Conservation (phyloP, 2,329 filamentous ascomycete species). For the Zopfia rhizophila region DNA sequence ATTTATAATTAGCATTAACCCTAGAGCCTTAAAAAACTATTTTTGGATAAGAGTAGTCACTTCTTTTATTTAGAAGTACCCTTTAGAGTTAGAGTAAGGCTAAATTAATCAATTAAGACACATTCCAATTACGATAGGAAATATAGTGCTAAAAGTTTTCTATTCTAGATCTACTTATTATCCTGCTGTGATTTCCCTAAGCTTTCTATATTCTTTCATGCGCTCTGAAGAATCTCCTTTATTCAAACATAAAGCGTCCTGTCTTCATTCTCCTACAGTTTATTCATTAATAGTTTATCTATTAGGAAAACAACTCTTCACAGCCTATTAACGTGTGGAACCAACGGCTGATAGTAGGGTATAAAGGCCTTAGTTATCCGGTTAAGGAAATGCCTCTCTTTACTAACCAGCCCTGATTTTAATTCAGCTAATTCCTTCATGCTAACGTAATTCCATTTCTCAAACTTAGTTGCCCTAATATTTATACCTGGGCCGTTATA, state of each 20-base stretch:
- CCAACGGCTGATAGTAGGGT: slow-evolving; percentile 49
- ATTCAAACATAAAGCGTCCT: slow-evolving; percentile 6
- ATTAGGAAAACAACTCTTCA: slow-evolving; percentile 50
- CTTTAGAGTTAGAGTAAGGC: no score
- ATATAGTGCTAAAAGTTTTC: no score
- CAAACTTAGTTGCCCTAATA: slow-evolving; percentile 34
- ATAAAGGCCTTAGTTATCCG: slow-evolving; percentile 46
- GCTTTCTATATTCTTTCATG: slow-evolving; percentile 27
- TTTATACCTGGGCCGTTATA: slow-evolving; percentile 42
- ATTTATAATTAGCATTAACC: no score
- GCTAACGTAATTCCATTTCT: slow-evolving; percentile 52
- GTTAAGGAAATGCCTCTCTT: slow-evolving; percentile 43
- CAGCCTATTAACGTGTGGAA: slow-evolving; percentile 52
- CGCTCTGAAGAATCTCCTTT: slow-evolving; percentile 10
- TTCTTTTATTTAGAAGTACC: no score
- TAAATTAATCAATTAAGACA: no score
- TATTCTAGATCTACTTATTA: no score
- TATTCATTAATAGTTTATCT: no score
- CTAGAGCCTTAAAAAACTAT: no score
- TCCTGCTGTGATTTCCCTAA: no score
- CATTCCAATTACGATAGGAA: no score
- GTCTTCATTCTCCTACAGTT: slow-evolving; percentile 10
- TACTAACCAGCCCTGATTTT: slow-evolving; percentile 37
- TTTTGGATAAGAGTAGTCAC: no score
- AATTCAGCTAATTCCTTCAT: slow-evolving; percentile 34